phyloP scores from a whole-genome alignment of 148 eudicot genomes.

The Amaranthus hypochondriacus region DNA sequence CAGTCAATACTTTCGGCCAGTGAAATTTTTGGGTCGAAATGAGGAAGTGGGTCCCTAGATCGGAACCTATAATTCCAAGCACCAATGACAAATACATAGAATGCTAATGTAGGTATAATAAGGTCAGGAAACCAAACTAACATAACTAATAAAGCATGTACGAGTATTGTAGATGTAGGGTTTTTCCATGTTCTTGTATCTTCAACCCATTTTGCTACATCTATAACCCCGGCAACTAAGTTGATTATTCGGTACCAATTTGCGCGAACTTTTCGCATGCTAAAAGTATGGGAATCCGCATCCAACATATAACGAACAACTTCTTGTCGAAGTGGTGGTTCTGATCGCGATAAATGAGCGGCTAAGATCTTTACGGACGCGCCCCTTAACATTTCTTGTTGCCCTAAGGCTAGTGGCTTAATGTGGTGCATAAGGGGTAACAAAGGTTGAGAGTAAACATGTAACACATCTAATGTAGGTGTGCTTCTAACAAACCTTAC shows the following conservation, averaged over 20 bases:
- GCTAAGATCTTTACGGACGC: slow-evolving; percentile 54
- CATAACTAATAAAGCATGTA: slow-evolving; percentile 78
- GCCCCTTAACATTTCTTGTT: slow-evolving; percentile 64
- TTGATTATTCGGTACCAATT: slow-evolving; percentile 76
- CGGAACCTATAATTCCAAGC: slow-evolving; percentile 82
- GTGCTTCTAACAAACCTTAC: slow-evolving; percentile 60
- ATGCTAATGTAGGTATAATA: slow-evolving; percentile 74
- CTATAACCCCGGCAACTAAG: slow-evolving; percentile 58
- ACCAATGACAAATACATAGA: slow-evolving; percentile 69
- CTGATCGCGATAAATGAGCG: slow-evolving; percentile 60
- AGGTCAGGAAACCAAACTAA: slow-evolving; percentile 91
- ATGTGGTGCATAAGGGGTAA: slow-evolving; percentile 82
- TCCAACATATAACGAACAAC: slow-evolving; percentile 67
- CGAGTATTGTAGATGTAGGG: slow-evolving; percentile 74
- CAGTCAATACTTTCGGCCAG: slow-evolving; percentile 62
- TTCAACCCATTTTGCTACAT: slow-evolving; percentile 67
- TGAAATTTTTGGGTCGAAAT: slow-evolving; percentile 76
- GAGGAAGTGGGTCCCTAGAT: slow-evolving; percentile 48
- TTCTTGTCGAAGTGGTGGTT: slow-evolving; percentile 83
- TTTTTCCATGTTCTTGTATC: slow-evolving; percentile 93
- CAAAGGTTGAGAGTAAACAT: slow-evolving; percentile 72
- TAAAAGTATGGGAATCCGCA: slow-evolving; percentile 64
- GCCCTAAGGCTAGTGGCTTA: slow-evolving; percentile 68
- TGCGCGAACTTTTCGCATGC: slow-evolving; percentile 85
- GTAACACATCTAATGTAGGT: slow-evolving; percentile 62